These are phyloP conservation scores for Clonostachys rhizophaga DNA, from an alignment of 2,329 filamentous ascomycete genomes.

Conservation along the genomic window DNA sequence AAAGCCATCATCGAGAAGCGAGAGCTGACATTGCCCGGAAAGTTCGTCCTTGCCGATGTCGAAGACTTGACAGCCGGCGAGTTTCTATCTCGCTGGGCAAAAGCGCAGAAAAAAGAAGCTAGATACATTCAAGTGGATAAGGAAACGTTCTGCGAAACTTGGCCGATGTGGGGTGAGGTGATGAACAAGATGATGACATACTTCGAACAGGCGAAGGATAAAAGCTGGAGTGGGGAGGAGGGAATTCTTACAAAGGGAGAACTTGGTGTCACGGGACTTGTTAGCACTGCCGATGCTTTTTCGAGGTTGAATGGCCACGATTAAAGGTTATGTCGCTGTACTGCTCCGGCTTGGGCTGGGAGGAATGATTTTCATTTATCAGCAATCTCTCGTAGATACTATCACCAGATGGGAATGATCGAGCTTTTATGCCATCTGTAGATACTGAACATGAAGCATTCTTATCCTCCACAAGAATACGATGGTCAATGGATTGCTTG, in stretches of 20 bases:
- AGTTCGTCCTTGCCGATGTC: conserved; percentile 17
- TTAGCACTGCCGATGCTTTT: conserved; percentile 6
- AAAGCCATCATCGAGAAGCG: conserved; percentile 21
- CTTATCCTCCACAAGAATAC: no score
- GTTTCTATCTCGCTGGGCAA: conserved; percentile 20
- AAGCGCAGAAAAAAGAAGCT: conserved; percentile 6
- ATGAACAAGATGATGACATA: conserved; percentile 18
- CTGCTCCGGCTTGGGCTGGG: no score
- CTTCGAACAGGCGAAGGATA: conserved; percentile 14
- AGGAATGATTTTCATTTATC: no score
- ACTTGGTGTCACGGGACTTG: conserved; percentile 12
- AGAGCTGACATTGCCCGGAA: conserved; percentile 14
- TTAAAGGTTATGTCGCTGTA: no score
- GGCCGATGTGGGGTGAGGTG: conserved; percentile 17
- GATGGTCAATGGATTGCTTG: no score
- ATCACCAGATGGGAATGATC: no score
- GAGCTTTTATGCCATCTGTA: no score
- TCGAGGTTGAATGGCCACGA: neutral
- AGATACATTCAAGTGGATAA: neutral
- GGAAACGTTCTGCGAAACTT: conserved; percentile 13
- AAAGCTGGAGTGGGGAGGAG: conserved; percentile 13
- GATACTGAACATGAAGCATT: no score
- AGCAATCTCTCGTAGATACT: no score
- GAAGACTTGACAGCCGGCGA: conserved; percentile 15
- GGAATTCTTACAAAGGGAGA: conserved; percentile 13